Evolutionary conservation across 371 early-diverging fungal species (phyloP), one percentile per base, ranked within the genome.

Genomic region (Saksenaea vasiformis): DNA sequence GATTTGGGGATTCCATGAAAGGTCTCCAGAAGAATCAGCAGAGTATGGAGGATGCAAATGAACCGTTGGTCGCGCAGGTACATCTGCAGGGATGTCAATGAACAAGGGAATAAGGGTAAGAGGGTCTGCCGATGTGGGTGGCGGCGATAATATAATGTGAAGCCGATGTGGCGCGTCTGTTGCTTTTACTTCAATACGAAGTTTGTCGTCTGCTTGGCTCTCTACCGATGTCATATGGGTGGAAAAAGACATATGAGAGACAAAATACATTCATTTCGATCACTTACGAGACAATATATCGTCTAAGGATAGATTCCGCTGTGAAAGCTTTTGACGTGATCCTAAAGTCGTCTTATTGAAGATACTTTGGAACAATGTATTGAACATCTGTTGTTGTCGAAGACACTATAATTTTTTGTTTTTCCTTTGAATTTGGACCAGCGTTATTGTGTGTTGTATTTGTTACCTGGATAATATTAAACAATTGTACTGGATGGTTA

Each of bases 351-450:
- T 60, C 22, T 66, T 63, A 58, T 80, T 76, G 54, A 86, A 84
- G 19, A 85, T 77, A 54, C 82, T 82, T 57, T 74, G 76, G 58
- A 85, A 84, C 0, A 86, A 61, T 3, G 75, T 71, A 55, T 86
- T 86, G 67, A 83, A 86, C 68, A 79, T 74, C 56, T 82, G 65
- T 64, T 86, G 87, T 56, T 83, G 84, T n/a, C 87, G 80, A 66
- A 79, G 65, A 44, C 67, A 69, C 70, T 73, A 31, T 17, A 57
- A 7, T 31, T 31, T 31, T 31, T 31, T 31, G 2, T 31, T 31
- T 31, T 31, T n/a, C n/a, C n/a, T n/a, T 2, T 1, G n/a, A 24
- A 39, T 22, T 17, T 54, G 31, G 39, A 11, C 7, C 39, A 27
- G 15, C 13, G 28, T 31, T 2, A 47, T 17, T 14, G 24, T 41